Conservation (phyloP, 2,329 filamentous ascomycete species). For the Drechslera avenae region DNA sequence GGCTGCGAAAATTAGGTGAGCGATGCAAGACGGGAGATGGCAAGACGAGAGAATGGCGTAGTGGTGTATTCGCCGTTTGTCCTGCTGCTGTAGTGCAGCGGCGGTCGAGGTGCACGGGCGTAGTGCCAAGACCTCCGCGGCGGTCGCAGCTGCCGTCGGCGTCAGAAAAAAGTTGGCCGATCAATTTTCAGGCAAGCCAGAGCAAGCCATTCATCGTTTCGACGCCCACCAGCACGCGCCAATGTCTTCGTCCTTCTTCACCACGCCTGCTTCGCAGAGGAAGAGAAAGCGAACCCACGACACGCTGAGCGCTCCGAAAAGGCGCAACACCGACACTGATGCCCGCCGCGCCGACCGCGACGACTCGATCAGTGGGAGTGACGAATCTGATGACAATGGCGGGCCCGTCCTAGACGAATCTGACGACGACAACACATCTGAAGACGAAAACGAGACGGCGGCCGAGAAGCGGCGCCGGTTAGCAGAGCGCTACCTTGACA, state of each 20-base stretch:
- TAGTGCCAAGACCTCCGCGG: conserved; percentile 10
- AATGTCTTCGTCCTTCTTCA: conserved; percentile 92
- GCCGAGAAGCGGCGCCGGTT: conserved; percentile 85
- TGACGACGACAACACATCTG: conserved; percentile 61
- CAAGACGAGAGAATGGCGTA: too few species aligned
- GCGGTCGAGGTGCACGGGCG: conserved; percentile 8
- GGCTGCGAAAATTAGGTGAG: too few species aligned
- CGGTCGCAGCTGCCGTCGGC: conserved; percentile 24
- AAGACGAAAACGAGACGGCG: conserved; percentile 84
- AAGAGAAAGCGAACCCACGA: conserved; percentile 76
- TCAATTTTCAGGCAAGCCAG: conserved; percentile 20
- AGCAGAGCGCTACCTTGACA: conserved; percentile 91
- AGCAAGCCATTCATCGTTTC: too few species aligned
- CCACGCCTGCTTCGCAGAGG: conserved; percentile 80
- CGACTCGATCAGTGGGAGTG: conserved; percentile 87
- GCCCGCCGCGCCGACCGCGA: conserved; percentile 61
- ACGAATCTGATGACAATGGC: conserved; percentile 67
- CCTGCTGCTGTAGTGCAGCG: neutral
- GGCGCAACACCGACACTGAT: conserved; percentile 58
- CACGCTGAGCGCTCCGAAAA: conserved; percentile 63
- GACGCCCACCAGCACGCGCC: conserved; percentile 4
- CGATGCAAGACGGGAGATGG: too few species aligned
- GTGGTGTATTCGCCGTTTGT: too few species aligned
- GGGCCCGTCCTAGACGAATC: conserved; percentile 47
- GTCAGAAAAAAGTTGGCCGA: conserved; percentile 41